Conservation (phyloP, 2,329 filamentous ascomycete genomes). For the Venturia aucupariae region DNA sequence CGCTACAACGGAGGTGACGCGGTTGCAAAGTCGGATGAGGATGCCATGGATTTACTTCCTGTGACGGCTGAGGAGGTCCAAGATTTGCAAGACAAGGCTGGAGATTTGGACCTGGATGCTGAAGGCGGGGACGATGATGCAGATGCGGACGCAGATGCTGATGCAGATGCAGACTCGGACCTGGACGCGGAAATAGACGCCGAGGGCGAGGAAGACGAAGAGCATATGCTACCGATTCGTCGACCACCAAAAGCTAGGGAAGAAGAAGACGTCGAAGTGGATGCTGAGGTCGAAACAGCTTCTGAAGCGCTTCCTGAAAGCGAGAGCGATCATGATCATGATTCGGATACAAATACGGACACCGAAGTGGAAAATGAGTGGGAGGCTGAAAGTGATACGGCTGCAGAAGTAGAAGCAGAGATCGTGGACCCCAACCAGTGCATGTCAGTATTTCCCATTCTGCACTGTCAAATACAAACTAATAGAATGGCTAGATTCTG, state of each 20-base stretch:
- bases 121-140: constrained; percentile 30
- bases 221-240: constrained; percentile 21
- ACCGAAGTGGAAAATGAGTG: constrained; percentile 50
- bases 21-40: constrained; percentile 21
- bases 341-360: constrained; percentile 33
- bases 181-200: constrained; percentile 31
- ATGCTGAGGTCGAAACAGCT: constrained; percentile 24
- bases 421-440: constrained; percentile 48
- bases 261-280: constrained; percentile 29
- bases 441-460: constrained; percentile 45
- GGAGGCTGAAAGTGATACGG: constrained; percentile 44
- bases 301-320: constrained; percentile 27
- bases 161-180: constrained; percentile 30
- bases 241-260: constrained; percentile 21
- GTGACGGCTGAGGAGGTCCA: constrained; percentile 6
- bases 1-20: constrained; percentile 9
- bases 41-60: constrained; percentile 24
- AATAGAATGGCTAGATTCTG: constrained; percentile 56
- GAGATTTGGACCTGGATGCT: constrained; percentile 25
- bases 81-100: constrained; percentile 16
- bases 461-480: neutral
- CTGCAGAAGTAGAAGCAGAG: constrained; percentile 48
- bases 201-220: constrained; percentile 38
- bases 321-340: constrained; percentile 24
- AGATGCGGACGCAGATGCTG: constrained; percentile 43